A percentile compares a stretch with the other conserved stretches of the same genome.
Evolutionary conservation across 2,329 filamentous ascomycete genomes (phyloP).

Genomic region (Drechslerella dactyloides): DNA sequence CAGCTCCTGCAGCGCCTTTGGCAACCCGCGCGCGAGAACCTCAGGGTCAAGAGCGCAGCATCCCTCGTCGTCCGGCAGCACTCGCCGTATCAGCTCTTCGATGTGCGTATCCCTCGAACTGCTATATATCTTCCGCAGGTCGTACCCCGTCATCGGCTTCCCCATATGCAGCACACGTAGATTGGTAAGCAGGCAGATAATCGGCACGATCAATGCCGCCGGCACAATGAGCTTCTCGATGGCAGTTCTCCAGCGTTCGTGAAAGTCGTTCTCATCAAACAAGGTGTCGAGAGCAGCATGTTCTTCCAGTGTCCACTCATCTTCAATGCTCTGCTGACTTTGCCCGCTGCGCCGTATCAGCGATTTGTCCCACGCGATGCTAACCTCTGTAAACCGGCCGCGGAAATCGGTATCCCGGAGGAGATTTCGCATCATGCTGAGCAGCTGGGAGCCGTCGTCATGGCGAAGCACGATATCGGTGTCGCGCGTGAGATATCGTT

Average conservation of each 20-base stretch:
- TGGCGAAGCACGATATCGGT: conserved; percentile 1
- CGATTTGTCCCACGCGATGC: conserved; percentile 6
- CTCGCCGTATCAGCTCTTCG: conserved; percentile 10
- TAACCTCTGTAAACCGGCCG: conserved; percentile 4
- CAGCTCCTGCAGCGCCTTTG: conserved; percentile 10
- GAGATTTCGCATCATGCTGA: conserved; percentile 13
- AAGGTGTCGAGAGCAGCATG: neutral
- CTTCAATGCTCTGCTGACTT: neutral
- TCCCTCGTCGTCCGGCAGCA: conserved; percentile 6
- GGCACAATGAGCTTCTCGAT: conserved; percentile 22
- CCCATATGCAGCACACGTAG: conserved; percentile 24
- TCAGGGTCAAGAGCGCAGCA: conserved; percentile 6
- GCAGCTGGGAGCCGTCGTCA: conserved; percentile 1
- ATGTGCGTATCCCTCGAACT: conserved; percentile 12
- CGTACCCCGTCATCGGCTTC: neutral
- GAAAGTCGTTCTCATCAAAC: conserved; percentile 16
- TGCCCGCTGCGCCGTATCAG: neutral
- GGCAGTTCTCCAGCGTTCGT: conserved; percentile 10
- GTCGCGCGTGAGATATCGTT: conserved; percentile 10
- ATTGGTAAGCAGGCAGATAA: conserved; percentile 13
- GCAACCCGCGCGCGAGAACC: neutral
- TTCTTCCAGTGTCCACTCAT: conserved; percentile 19
- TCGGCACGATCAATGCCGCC: conserved; percentile 22
- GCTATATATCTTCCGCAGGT: neutral
- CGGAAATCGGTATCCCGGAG: conserved; percentile 9